Percentiles rank a stretch among this genome's conserved stretches.
phyloP scores from a whole-genome alignment of 2,329 filamentous ascomycete genomes.

The Exophiala sideris region DNA sequence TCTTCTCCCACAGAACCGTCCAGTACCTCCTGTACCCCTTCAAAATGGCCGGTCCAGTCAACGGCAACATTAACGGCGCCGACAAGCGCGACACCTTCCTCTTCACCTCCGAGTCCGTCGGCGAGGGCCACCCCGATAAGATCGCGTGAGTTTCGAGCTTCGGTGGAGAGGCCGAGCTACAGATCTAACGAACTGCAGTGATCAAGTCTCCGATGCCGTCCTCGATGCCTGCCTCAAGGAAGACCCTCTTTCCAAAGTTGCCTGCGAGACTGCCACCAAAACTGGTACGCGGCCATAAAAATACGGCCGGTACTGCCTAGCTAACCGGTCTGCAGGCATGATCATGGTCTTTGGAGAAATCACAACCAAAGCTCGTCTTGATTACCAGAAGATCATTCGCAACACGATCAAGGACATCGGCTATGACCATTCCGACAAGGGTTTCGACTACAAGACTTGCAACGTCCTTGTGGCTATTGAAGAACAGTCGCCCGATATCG shows the following conservation, averaged over 20 bases:
- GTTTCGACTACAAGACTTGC: slow-evolving; percentile 99
- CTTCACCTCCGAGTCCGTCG: slow-evolving; percentile 87
- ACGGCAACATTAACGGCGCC: slow-evolving; percentile 18
- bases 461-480: slow-evolving; percentile 98
- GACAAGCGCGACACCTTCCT: slow-evolving; percentile 68
- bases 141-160: slow-evolving; percentile 61
- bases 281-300: slow-evolving; percentile 61
- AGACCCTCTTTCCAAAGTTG: slow-evolving; percentile 97
- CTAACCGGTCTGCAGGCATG: slow-evolving; percentile 54
- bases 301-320: neutral
- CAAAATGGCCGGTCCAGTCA: slow-evolving; percentile 20
- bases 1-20: neutral
- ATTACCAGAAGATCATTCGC: slow-evolving; percentile 98
- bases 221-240: slow-evolving; percentile 95
- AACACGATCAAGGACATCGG: slow-evolving; percentile 96
- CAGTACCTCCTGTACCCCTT: neutral
- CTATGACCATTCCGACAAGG: slow-evolving; percentile 95
- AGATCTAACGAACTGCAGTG: slow-evolving; percentile 45
- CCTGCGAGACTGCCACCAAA: slow-evolving; percentile 99
- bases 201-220: slow-evolving; percentile 97
- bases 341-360: slow-evolving; percentile 99
- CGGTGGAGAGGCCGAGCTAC: slow-evolving; percentile 7
- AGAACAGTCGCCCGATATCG: slow-evolving; percentile 98
- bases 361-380: slow-evolving; percentile 88
- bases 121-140: slow-evolving; percentile 92